phyloP scores from a whole-genome alignment of 345 rosid species.

The Leavenworthia alabamica region DNA sequence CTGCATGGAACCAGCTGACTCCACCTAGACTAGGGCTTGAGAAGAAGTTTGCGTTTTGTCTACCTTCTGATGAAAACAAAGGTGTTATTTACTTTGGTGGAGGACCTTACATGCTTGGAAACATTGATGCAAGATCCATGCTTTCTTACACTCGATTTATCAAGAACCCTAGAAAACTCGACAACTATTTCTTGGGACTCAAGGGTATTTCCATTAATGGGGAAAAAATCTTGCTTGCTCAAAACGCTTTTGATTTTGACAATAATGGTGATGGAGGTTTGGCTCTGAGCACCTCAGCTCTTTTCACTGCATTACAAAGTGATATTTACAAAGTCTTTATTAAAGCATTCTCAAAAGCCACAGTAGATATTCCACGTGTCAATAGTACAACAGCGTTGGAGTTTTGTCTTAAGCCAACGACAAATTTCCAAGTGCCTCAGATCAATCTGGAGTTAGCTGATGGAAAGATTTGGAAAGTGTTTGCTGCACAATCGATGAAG shows the following conservation, averaged over 20 bases:
- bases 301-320: conserved; percentile 28
- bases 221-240: neutral
- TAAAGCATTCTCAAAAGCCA: conserved; percentile 25
- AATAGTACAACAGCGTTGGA: conserved; percentile 26
- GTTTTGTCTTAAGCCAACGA: conserved; percentile 25
- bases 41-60: conserved; percentile 35
- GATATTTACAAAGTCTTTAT: conserved; percentile 23
- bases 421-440: conserved; percentile 21
- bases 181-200: conserved; percentile 29
- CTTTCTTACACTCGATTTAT: conserved; percentile 22
- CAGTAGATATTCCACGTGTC: conserved; percentile 25
- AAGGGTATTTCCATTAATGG: conserved; percentile 25
- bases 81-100: conserved; percentile 34
- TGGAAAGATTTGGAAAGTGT: conserved; percentile 25
- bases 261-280: conserved; percentile 32
- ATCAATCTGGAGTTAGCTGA: conserved; percentile 26
- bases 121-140: conserved; percentile 21
- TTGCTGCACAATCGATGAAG: too few species aligned
- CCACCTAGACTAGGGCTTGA: conserved; percentile 1
- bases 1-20: conserved; percentile 25
- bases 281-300: conserved; percentile 26
- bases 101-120: conserved; percentile 27
- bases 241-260: conserved; percentile 19
- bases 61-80: conserved; percentile 27
- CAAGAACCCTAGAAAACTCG: conserved; percentile 17